Evolutionary conservation across 164 flowering plant species (phyloP).

Genomic region (Amborella trichopoda): DNA sequence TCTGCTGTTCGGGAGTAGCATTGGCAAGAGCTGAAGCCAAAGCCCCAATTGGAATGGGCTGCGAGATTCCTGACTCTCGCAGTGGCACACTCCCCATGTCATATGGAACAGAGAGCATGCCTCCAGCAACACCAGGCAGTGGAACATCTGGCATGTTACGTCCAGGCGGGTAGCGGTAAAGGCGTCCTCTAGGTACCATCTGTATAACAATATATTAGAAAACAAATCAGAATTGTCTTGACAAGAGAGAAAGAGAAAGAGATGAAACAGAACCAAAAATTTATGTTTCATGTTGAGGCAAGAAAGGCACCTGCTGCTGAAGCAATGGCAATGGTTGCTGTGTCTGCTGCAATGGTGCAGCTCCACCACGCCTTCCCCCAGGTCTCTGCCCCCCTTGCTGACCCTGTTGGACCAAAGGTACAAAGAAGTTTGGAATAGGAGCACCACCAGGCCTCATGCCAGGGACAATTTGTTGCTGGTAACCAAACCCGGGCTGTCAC

Average conservation of each 20-base stretch:
- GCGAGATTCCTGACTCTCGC: conserved; percentile 37
- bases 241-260: not conserved
- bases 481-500: conserved; percentile 63
- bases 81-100: conserved; percentile 48
- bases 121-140: conserved; percentile 52
- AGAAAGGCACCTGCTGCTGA: conserved; percentile 53
- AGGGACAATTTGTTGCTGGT: conserved; percentile 77
- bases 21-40: conserved; percentile 73
- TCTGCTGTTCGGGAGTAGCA: conserved; percentile 67
- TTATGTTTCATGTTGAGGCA: not conserved
- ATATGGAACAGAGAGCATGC: conserved; percentile 53
- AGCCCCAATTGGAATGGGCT: conserved; percentile 42
- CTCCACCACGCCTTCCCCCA: conserved; percentile 53
- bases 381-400: conserved; percentile 60
- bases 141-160: conserved; percentile 62
- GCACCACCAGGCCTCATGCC: conserved; percentile 81
- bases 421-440: conserved; percentile 55
- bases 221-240: not conserved
- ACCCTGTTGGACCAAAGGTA: conserved; percentile 65
- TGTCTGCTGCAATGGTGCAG: conserved; percentile 43
- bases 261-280: not conserved
- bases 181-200: conserved; percentile 82
- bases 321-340: conserved; percentile 63
- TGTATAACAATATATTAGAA: conserved; percentile 8
- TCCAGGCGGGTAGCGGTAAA: conserved; percentile 62